These are phyloP conservation scores for Pythium myriotylum DNA, from an alignment of 352 stramenopile genomes.

Conservation along the genomic window DNA sequence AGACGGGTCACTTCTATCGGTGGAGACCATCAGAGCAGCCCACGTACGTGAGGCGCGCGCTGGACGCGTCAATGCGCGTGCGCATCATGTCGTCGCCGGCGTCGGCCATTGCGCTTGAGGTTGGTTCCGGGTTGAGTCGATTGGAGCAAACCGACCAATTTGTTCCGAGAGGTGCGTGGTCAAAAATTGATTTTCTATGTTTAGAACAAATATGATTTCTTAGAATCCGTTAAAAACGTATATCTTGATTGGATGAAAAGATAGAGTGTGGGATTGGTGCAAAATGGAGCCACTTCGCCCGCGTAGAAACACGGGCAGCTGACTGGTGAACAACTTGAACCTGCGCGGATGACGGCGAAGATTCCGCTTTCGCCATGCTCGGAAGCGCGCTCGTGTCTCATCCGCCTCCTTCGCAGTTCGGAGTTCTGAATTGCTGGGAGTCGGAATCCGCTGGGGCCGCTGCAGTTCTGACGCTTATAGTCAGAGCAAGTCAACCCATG, in stretches of 20 bases:
- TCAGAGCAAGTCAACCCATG: slow-evolving; percentile 18
- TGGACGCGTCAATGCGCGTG: slow-evolving; percentile 71
- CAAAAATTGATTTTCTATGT: not conserved
- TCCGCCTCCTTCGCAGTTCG: not conserved
- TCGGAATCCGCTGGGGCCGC: slow-evolving; percentile 7
- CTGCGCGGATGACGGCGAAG: slow-evolving; percentile 4
- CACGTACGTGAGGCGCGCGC: slow-evolving; percentile 64
- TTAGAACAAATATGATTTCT: too few species aligned
- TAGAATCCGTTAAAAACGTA: too few species aligned
- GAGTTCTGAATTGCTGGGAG: not conserved
- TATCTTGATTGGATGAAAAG: not conserved
- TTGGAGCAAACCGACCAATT: slow-evolving; percentile 27
- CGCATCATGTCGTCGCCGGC: slow-evolving; percentile 50
- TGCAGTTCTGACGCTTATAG: slow-evolving; percentile 15
- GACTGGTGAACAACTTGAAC: slow-evolving; percentile 19
- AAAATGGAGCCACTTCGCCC: slow-evolving; percentile 9
- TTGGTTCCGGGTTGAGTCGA: slow-evolving; percentile 14
- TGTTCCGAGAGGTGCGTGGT: not conserved
- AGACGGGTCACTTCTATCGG: too few species aligned
- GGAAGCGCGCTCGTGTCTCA: too few species aligned
- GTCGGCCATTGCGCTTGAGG: slow-evolving; percentile 30
- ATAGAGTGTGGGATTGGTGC: slow-evolving; percentile 6
- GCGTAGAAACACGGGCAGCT: slow-evolving; percentile 5
- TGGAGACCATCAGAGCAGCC: not conserved
- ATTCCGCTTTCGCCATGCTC: not conserved